phyloP scores from a whole-genome alignment of 2,329 filamentous ascomycete species.

The Hymenoscyphus occultus region DNA sequence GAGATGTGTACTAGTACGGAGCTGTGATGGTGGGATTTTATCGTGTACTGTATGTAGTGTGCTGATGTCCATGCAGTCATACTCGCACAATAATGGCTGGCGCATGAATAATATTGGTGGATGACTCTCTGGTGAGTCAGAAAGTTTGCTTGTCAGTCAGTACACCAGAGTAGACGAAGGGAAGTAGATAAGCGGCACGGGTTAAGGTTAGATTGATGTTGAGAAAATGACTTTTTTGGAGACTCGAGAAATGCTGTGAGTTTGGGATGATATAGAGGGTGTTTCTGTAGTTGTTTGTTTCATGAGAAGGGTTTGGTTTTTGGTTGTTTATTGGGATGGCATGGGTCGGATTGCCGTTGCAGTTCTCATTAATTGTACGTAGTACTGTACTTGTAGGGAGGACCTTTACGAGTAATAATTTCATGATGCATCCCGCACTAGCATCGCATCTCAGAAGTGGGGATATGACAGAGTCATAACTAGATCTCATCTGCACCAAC shows the following conservation, averaged over 20 bases:
- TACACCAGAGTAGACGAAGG: too few relatives aligned
- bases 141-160: neutral
- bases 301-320: neutral
- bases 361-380: neutral
- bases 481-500: neutral
- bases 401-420: too few relatives aligned
- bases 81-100: neutral
- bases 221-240: neutral
- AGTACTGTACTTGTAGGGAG: too few relatives aligned
- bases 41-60: neutral
- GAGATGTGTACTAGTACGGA: too few relatives aligned
- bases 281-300: neutral
- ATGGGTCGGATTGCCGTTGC: neutral
- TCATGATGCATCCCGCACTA: neutral
- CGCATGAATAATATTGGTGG: neutral
- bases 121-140: constrained; percentile 1
- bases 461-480: neutral
- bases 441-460: neutral
- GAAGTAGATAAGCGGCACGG: neutral
- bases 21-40: neutral
- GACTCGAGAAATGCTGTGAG: neutral
- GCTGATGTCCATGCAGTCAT: neutral
- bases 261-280: neutral
- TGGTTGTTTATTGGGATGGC: neutral
- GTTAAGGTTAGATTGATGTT: neutral